Evolutionary conservation across 2,329 filamentous ascomycete species (phyloP).

Genomic region (Hypomyces perniciosus): DNA sequence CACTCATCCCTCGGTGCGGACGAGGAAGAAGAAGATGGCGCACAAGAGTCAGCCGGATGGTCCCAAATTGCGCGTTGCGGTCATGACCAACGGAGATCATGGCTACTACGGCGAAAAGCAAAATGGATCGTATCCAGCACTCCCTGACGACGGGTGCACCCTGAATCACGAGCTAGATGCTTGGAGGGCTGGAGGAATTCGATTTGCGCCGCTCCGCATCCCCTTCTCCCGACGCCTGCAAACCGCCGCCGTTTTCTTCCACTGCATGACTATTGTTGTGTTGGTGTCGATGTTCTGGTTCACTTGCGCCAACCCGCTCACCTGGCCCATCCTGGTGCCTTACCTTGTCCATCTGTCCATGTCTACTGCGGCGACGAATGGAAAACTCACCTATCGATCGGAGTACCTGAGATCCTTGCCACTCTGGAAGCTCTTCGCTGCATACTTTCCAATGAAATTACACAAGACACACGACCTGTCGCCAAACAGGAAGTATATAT

Average conservation of each 20-base stretch:
- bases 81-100: conserved; percentile 10
- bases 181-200: conserved; percentile 51
- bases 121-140: conserved; percentile 21
- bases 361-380: conserved; percentile 70
- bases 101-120: not conserved
- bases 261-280: conserved; percentile 65
- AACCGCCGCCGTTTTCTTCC: conserved; percentile 70
- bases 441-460: conserved; percentile 83
- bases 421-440: conserved; percentile 84
- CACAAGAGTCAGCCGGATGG: not conserved
- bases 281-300: conserved; percentile 81
- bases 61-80: not conserved
- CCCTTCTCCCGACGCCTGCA: conserved; percentile 66
- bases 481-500: conserved; percentile 84
- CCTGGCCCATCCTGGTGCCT: conserved; percentile 71
- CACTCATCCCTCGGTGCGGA: not conserved
- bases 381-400: conserved; percentile 67
- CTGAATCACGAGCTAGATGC: conserved; percentile 23
- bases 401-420: conserved; percentile 66
- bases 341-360: conserved; percentile 82
- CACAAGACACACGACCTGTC: conserved; percentile 78
- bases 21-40: not conserved
- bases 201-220: conserved; percentile 76
- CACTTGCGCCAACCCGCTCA: conserved; percentile 82
- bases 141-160: conserved; percentile 18